Conservation (phyloP, 768 basidiomycete genomes). For the Boletus pseudopeckii region DNA sequence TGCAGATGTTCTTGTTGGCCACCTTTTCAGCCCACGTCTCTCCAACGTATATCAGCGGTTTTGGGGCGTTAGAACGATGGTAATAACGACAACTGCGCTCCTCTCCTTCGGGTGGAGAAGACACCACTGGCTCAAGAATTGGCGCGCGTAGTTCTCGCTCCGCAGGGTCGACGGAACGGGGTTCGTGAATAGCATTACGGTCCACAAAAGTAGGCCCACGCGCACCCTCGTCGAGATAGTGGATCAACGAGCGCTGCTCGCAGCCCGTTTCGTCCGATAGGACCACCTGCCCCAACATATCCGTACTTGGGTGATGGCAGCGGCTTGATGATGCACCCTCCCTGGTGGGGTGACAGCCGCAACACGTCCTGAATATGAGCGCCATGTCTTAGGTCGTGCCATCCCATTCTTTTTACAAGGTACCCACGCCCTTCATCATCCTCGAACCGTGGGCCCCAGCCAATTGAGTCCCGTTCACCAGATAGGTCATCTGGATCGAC, state of each 20-base stretch:
- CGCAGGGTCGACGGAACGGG: constrained; percentile 3
- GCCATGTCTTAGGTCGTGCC: no score
- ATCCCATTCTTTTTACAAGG: constrained; percentile 8
- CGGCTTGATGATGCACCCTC: neutral
- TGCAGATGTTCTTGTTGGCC: neutral
- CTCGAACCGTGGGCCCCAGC: neutral
- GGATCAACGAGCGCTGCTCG: neutral
- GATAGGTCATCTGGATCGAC: constrained; percentile 7
- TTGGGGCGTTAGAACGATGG: neutral
- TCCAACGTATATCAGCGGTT: constrained; percentile 15
- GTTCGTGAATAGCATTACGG: neutral
- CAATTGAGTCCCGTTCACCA: neutral
- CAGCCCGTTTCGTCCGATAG: neutral
- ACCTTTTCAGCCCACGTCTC: constrained; percentile 19
- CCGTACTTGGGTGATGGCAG: neutral
- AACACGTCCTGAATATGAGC: neutral
- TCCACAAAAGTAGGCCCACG: constrained; percentile 20
- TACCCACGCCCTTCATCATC: constrained; percentile 21
- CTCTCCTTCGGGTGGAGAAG: constrained; percentile 14
- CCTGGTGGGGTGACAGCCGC: neutral
- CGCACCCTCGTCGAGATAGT: constrained; percentile 20
- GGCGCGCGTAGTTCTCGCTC: neutral
- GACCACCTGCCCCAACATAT: constrained; percentile 1
- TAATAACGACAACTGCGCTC: constrained; percentile 14
- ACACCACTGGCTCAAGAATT: neutral